Conservation (phyloP, 148 eudicot genomes). For the Fagopyrum esculentum region DNA sequence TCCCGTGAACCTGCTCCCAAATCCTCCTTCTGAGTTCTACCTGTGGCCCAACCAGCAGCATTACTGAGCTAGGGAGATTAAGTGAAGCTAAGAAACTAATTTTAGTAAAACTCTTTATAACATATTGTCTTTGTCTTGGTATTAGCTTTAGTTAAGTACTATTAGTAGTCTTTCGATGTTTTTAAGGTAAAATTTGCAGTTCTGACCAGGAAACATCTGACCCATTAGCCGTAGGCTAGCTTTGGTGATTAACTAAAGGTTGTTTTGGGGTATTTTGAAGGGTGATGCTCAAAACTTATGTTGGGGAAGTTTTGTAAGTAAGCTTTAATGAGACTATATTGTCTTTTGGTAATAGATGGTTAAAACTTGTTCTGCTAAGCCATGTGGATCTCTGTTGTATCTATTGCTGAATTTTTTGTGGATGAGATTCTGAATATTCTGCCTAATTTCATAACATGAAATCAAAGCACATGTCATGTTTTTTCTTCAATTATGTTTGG, state of each 20-base stretch:
- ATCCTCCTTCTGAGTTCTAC: conserved; percentile 55
- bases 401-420: not conserved
- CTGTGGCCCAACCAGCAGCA: conserved; percentile 74
- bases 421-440: not conserved
- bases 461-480: not conserved
- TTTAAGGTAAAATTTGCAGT: not conserved
- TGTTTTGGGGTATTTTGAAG: not conserved
- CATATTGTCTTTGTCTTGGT: not conserved
- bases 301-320: conserved; percentile 7
- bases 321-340: conserved; percentile 1
- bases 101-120: not conserved
- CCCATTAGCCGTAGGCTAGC: conserved; percentile 20
- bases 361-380: not conserved
- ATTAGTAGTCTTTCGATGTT: not conserved
- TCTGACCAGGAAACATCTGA: conserved; percentile 25
- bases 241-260: conserved; percentile 10
- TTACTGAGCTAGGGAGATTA: not conserved
- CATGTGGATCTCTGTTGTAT: not conserved
- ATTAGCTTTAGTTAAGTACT: not conserved
- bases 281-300: not conserved
- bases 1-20: conserved; percentile 35
- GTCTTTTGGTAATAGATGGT: not conserved
- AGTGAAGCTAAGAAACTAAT: conserved; percentile 14
- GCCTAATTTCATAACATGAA: not conserved
- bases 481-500: not conserved